Evolutionary conservation across 805 yeast genomes (phyloP).

Genomic region (Nakazawaea siamensis): DNA sequence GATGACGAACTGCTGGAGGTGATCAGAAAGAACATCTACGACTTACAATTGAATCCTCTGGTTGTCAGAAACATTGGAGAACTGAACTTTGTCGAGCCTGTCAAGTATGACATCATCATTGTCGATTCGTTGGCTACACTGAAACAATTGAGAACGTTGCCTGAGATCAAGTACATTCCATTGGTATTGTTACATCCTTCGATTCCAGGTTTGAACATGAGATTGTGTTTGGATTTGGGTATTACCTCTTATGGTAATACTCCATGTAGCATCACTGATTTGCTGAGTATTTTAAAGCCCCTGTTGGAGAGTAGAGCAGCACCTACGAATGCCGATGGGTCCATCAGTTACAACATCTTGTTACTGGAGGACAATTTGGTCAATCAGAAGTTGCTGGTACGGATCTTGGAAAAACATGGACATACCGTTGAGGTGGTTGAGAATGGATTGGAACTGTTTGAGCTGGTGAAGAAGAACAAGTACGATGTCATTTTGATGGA

Average conservation of each 20-base stretch:
- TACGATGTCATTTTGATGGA: constrained; percentile 87
- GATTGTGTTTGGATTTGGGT: constrained; percentile 77
- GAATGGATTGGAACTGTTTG: constrained; percentile 77
- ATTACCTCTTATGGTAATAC: constrained; percentile 85
- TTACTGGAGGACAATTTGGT: constrained; percentile 85
- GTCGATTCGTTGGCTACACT: constrained; percentile 77
- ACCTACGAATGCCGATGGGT: constrained; percentile 72
- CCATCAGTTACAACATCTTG: constrained; percentile 62
- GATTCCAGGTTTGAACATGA: constrained; percentile 70
- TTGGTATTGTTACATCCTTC: constrained; percentile 71
- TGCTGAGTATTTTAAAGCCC: constrained; percentile 77
- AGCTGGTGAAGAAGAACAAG: constrained; percentile 56
- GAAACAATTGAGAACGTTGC: constrained; percentile 53
- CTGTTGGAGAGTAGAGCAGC: constrained; percentile 79
- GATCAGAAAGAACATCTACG: constrained; percentile 40
- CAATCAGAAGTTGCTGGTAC: constrained; percentile 80
- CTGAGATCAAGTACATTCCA: constrained; percentile 81
- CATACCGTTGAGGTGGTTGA: constrained; percentile 81
- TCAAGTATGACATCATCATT: constrained; percentile 70
- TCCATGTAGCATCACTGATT: constrained; percentile 74
- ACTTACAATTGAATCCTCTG: constrained; percentile 54
- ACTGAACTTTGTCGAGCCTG: constrained; percentile 47
- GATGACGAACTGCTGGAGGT: constrained; percentile 38
- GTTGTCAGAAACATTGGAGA: constrained; percentile 49
- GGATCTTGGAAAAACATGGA: constrained; percentile 79